A percentile compares a stretch with the other conserved stretches of the same genome.
Evolutionary conservation across 768 basidiomycete genomes (phyloP).

Genomic region (Tephrocybe sp.): DNA sequence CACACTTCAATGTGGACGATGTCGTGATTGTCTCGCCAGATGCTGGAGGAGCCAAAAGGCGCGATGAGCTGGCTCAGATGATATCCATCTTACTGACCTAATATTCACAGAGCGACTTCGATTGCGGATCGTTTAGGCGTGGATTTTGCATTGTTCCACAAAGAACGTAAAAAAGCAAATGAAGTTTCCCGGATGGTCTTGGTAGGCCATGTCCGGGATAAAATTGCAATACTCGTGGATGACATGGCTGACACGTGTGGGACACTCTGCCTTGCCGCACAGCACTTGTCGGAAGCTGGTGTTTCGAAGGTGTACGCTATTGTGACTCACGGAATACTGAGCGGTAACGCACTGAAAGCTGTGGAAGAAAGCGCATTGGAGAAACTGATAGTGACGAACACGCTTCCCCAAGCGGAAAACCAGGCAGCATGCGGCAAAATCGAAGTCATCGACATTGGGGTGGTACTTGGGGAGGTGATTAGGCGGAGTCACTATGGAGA

Average conservation of each 20-base stretch:
- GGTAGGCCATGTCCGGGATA: constrained; percentile 90
- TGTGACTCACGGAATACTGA: constrained; percentile 95
- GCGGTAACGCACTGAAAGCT: constrained; percentile 78
- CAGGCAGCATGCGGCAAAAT: constrained; percentile 71
- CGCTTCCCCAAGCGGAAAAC: constrained; percentile 86
- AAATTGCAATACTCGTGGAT: constrained; percentile 93
- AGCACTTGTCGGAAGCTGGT: constrained; percentile 86
- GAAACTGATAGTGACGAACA: constrained; percentile 98
- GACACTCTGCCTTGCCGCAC: constrained; percentile 88
- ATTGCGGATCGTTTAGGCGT: constrained; percentile 95
- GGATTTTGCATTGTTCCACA: constrained; percentile 98
- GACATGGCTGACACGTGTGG: constrained; percentile 99
- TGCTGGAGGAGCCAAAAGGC: constrained; percentile 98
- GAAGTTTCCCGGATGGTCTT: constrained; percentile 94
- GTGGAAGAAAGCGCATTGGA: constrained; percentile 76
- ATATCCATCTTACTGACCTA: constrained; percentile 12
- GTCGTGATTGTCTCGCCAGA: constrained; percentile 97
- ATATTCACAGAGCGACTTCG: constrained; percentile 84
- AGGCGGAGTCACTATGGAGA: constrained; percentile 97
- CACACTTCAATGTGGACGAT: constrained; percentile 79
- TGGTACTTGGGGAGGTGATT: constrained; percentile 94
- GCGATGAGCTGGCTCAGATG: constrained; percentile 20
- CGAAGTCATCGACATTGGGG: constrained; percentile 92
- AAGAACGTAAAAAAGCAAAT: constrained; percentile 96
- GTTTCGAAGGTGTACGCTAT: constrained; percentile 84